phyloP scores from a whole-genome alignment of 345 rosid species.

The Eucalyptus albens region DNA sequence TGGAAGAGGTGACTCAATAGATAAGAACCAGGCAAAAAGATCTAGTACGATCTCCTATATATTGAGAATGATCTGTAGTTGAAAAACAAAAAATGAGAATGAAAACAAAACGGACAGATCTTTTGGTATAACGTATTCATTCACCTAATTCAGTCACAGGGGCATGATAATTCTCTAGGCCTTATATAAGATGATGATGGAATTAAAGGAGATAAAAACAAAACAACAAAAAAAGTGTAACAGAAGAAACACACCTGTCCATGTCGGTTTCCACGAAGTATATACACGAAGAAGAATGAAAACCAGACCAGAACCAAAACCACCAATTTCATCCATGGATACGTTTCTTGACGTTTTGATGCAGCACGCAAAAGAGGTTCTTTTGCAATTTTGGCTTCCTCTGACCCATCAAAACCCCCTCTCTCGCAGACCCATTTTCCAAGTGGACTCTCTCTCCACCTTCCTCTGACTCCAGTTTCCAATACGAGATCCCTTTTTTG shows the following conservation, averaged over 20 bases:
- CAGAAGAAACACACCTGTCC: slow-evolving; percentile 34
- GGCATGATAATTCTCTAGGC: not conserved
- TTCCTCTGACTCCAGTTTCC: slow-evolving; percentile 57
- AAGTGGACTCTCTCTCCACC: slow-evolving; percentile 11
- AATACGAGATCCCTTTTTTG: slow-evolving; percentile 34
- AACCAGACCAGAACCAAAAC: slow-evolving; percentile 57
- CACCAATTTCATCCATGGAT: slow-evolving; percentile 69
- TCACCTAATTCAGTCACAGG: not conserved
- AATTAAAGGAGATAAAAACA: not conserved
- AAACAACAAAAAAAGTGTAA: not conserved
- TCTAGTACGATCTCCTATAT: not conserved
- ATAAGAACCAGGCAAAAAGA: not conserved
- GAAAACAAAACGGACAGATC: not conserved
- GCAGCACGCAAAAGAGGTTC: slow-evolving; percentile 32
- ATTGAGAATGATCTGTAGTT: not conserved
- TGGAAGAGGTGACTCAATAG: not conserved
- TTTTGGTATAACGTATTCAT: not conserved
- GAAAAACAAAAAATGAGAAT: not conserved
- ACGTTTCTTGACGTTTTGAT: not conserved
- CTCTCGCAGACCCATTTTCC: slow-evolving; percentile 14
- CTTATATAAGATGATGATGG: not conserved
- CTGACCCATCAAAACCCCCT: not conserved
- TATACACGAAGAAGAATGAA: slow-evolving; percentile 50
- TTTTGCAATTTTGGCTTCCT: slow-evolving; percentile 1
- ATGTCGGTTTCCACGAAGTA: slow-evolving; percentile 57